These are phyloP conservation scores for Hypericum perforatum DNA, from an alignment of 345 rosid genomes.

Conservation along the genomic window DNA sequence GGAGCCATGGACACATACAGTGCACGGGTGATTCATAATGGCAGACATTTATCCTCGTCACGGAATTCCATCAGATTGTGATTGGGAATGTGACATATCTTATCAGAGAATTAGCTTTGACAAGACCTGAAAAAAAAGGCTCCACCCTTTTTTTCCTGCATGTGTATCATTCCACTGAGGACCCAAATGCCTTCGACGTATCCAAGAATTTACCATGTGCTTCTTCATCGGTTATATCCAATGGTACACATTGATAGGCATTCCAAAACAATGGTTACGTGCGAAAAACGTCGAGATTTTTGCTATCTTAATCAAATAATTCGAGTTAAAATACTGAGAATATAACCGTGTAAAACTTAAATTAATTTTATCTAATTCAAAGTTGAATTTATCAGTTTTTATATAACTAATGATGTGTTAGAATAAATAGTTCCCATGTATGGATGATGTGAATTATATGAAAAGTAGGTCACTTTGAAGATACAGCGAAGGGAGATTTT, in stretches of 20 bases:
- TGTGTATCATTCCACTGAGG: slow-evolving; percentile 12
- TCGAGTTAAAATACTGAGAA: too few species aligned
- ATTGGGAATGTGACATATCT: slow-evolving; percentile 11
- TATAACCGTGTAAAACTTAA: too few species aligned
- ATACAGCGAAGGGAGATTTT: slow-evolving; percentile 11
- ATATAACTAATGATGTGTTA: background rate
- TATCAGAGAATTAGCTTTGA: background rate
- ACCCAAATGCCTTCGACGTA: slow-evolving; percentile 13
- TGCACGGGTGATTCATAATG: too few species aligned
- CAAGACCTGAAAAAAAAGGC: slow-evolving; percentile 2
- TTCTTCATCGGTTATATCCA: background rate
- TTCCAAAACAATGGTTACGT: background rate
- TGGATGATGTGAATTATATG: background rate
- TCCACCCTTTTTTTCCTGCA: slow-evolving; percentile 1
- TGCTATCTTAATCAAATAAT: too few species aligned
- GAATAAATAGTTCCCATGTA: slow-evolving; percentile 7
- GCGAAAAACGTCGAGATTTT: too few species aligned
- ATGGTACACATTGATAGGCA: slow-evolving; percentile 3
- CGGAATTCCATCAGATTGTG: slow-evolving; percentile 7
- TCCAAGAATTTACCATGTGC: slow-evolving; percentile 23
- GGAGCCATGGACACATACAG: too few species aligned
- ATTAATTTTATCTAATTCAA: background rate
- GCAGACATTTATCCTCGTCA: too few species aligned
- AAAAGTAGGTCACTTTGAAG: background rate
- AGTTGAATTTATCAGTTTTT: background rate